These are phyloP conservation scores for Dendrobium chrysotoxum DNA, from an alignment of 106 monocot genomes.

Conservation along the genomic window DNA sequence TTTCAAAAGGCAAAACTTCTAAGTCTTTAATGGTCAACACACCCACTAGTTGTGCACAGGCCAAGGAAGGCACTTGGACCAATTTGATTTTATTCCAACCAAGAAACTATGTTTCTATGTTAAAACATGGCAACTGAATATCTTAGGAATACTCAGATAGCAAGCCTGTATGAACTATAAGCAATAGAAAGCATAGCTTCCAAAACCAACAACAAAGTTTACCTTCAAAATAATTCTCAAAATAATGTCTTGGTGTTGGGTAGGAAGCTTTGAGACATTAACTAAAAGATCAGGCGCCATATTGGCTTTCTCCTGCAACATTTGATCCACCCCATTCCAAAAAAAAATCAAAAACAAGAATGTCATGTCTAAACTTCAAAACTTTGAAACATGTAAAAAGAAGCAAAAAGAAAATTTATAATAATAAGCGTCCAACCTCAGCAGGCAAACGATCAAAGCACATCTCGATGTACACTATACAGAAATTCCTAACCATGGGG, in stretches of 20 bases:
- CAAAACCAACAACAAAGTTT: background rate
- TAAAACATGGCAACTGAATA: background rate
- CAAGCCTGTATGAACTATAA: background rate
- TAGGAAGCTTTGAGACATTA: slow-evolving; percentile 42
- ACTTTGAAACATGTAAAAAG: background rate
- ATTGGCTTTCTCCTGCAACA: slow-evolving; percentile 56
- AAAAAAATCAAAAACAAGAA: background rate
- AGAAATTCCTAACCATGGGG: slow-evolving; percentile 85
- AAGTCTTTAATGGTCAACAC: background rate
- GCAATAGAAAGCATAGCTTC: background rate
- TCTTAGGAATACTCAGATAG: background rate
- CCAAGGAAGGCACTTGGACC: background rate
- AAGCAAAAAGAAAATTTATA: background rate
- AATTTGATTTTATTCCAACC: slow-evolving; percentile 1
- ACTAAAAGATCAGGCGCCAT: slow-evolving; percentile 70
- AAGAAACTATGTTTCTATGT: background rate
- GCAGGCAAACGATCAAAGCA: slow-evolving; percentile 68
- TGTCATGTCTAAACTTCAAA: background rate
- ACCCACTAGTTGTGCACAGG: background rate
- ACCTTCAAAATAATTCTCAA: slow-evolving; percentile 81
- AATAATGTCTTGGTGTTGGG: slow-evolving; percentile 84
- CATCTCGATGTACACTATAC: slow-evolving; percentile 94
- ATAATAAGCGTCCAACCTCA: slow-evolving; percentile 38
- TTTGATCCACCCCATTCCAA: background rate
- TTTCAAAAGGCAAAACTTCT: background rate